These are phyloP conservation scores for Xylariaceae sp. DNA, from an alignment of 2,329 filamentous ascomycete genomes.

Conservation along the genomic window DNA sequence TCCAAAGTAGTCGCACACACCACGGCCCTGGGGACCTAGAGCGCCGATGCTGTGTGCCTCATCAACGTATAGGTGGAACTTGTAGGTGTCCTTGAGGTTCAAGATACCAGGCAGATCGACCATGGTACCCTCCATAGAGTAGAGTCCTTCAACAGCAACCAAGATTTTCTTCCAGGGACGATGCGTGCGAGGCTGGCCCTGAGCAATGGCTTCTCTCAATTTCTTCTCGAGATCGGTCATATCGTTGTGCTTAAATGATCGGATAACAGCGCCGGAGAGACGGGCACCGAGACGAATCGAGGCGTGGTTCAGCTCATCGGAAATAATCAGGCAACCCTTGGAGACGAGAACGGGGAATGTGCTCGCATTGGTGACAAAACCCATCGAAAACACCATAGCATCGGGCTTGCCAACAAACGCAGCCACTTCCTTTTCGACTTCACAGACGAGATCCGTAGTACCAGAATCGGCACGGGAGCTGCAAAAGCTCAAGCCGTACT, in stretches of 20 bases:
- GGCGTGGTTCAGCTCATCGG: conserved; percentile 95
- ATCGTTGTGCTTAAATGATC: conserved; percentile 97
- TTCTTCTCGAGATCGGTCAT: conserved; percentile 80
- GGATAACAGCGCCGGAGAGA: conserved; percentile 89
- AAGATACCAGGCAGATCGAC: conserved; percentile 91
- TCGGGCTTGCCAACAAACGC: conserved; percentile 90
- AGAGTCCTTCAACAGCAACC: conserved; percentile 91
- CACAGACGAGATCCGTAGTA: conserved; percentile 78
- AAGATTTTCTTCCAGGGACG: conserved; percentile 99
- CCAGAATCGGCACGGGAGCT: conserved; percentile 80
- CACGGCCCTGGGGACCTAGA: conserved; percentile 78
- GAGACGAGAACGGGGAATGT: conserved; percentile 87
- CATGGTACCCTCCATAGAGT: conserved; percentile 99
- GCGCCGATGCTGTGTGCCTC: conserved; percentile 96
- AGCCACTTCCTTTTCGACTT: conserved; percentile 87
- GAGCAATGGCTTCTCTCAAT: conserved; percentile 87
- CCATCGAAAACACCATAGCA: conserved; percentile 98
- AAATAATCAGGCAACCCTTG: conserved; percentile 91
- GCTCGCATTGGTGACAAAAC: conserved; percentile 91
- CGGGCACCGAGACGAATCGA: conserved; percentile 94
- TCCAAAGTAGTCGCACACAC: conserved; percentile 96
- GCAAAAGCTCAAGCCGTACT: conserved; percentile 76
- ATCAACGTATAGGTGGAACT: conserved; percentile 92
- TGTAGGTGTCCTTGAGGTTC: conserved; percentile 87
- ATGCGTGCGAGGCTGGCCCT: conserved; percentile 96